Conservation (phyloP, 164 flowering plant species). For the Nelumbo lutea region DNA sequence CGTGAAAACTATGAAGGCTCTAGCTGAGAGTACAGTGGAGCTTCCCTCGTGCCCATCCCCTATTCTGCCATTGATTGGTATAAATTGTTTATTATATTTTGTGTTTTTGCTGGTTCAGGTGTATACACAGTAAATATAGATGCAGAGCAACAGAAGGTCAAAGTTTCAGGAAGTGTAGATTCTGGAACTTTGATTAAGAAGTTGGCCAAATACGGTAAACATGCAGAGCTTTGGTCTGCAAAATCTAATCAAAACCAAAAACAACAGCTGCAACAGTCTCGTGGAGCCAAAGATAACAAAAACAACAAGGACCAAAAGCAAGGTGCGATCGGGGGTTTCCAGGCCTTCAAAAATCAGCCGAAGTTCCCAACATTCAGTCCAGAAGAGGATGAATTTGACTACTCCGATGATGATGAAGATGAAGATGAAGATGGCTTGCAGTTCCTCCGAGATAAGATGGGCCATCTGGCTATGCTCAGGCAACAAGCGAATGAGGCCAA, state of each 20-base stretch:
- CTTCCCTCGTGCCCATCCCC: too few relatives aligned
- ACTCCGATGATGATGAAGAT: conserved; percentile 33
- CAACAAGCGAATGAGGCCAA: conserved; percentile 11
- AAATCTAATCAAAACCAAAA: conserved; percentile 50
- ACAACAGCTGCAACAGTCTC: conserved; percentile 23
- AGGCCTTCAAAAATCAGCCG: conserved; percentile 43
- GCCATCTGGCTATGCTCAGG: conserved; percentile 12
- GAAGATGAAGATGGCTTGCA: conserved; percentile 40
- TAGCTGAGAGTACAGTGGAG: too few relatives aligned
- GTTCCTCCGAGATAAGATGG: conserved; percentile 14
- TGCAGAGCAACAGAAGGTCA: conserved; percentile 60
- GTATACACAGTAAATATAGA: conserved; percentile 40
- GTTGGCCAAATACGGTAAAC: conserved; percentile 57
- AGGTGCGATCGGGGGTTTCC: conserved; percentile 27
- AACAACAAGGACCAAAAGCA: conserved; percentile 43
- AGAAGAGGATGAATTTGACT: conserved; percentile 37
- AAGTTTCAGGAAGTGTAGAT: conserved; percentile 52
- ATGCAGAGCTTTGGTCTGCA: conserved; percentile 59
- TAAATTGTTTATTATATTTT: background rate
- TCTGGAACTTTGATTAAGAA: conserved; percentile 49
- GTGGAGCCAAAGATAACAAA: conserved; percentile 28
- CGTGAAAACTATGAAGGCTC: background rate
- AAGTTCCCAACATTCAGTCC: conserved; percentile 28
- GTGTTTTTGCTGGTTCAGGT: conserved; percentile 27
- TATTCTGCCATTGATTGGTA: too few relatives aligned